A percentile compares a stretch with the other conserved stretches of the same genome.
These are phyloP conservation scores for Penicillium egyptiacum DNA, from an alignment of 495 filamentous ascomycete species.

Conservation along the genomic window DNA sequence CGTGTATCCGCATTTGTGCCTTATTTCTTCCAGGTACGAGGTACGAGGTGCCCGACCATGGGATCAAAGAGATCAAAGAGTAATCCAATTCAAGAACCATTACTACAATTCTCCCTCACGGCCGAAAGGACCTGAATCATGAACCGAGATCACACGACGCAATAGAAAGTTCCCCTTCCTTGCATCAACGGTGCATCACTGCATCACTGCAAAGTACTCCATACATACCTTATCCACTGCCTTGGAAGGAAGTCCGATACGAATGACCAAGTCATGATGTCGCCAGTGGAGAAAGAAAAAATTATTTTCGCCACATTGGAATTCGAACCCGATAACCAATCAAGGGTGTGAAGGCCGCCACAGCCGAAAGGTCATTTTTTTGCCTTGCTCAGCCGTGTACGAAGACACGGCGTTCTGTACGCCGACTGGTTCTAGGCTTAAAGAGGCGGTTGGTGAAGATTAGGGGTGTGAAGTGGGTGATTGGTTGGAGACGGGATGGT, in stretches of 20 bases:
- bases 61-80: not conserved
- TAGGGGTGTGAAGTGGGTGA: not conserved
- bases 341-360: not conserved
- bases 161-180: not conserved
- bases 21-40: not conserved
- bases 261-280: not conserved
- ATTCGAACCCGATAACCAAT: constrained; percentile 14
- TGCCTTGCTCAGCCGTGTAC: constrained; percentile 19
- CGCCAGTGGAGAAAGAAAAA: not conserved
- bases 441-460: constrained; percentile 10
- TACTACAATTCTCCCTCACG: not conserved
- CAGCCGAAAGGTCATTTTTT: not conserved
- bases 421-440: constrained; percentile 19
- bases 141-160: not conserved
- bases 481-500: not conserved
- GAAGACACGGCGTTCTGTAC: constrained; percentile 17
- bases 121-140: not conserved
- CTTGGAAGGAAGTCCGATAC: not conserved
- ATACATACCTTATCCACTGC: not conserved
- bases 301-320: not conserved
- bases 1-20: not conserved
- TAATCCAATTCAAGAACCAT: too few relatives aligned
- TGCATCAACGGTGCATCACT: not conserved
- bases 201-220: not conserved
- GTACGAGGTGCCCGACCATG: not conserved